Evolutionary conservation across 1,284 basidiomycete species (phyloP).

Genomic region (Taiwanofungus camphoratus): DNA sequence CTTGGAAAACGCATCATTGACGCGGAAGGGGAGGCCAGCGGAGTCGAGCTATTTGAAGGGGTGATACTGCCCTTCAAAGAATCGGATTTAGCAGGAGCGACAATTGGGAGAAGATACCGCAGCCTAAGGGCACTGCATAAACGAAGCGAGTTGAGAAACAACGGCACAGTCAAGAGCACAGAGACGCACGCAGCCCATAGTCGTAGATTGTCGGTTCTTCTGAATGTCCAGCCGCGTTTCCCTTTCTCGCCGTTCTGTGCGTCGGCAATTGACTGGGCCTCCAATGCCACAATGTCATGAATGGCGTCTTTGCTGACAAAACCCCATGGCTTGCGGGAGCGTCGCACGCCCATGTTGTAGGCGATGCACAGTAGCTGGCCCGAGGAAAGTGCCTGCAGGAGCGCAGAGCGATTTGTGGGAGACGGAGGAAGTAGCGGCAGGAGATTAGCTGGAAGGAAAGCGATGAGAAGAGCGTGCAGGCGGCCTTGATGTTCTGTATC

Average conservation of each 20-base stretch:
- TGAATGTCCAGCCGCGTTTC: conserved; percentile 66
- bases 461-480: conserved; percentile 49
- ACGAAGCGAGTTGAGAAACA: conserved; percentile 1
- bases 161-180: conserved; percentile 10
- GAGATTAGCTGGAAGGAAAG: conserved; percentile 39
- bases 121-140: conserved; percentile 67
- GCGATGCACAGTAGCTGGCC: conserved; percentile 77
- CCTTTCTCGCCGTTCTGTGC: conserved; percentile 31
- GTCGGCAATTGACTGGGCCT: conserved; percentile 36
- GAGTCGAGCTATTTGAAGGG: conserved; percentile 20
- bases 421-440: conserved; percentile 37
- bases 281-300: conserved; percentile 70
- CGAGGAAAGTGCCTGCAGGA: conserved; percentile 61
- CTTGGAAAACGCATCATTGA: conserved; percentile 27
- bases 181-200: conserved; percentile 72
- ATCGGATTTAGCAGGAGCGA: conserved; percentile 40
- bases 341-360: conserved; percentile 75
- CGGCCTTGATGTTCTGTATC: conserved; percentile 39
- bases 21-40: conserved; percentile 24
- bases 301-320: conserved; percentile 74
- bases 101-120: conserved; percentile 69
- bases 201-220: conserved; percentile 76
- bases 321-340: conserved; percentile 82
- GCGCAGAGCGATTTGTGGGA: conserved; percentile 32
- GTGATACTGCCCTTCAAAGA: conserved; percentile 19